Evolutionary conservation across 208 protist species (phyloP).

Genomic region (Trypanosoma melophagium): DNA sequence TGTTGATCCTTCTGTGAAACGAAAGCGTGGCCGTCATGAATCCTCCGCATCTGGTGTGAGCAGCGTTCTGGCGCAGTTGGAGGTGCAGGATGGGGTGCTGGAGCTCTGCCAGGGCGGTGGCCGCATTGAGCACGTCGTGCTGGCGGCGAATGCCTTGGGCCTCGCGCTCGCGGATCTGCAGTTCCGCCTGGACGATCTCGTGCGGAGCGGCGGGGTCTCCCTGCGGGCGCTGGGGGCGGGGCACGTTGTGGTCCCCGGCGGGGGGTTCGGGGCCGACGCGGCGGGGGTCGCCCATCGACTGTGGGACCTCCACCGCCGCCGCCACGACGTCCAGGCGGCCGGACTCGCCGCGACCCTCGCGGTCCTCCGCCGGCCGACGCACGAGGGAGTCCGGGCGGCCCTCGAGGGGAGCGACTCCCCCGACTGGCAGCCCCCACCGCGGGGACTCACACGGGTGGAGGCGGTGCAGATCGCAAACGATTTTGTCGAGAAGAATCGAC

Average conservation of each 20-base stretch:
- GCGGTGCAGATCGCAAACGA: constrained; percentile 76
- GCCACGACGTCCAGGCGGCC: constrained; percentile 36
- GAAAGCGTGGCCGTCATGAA: constrained; percentile 25
- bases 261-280: constrained; percentile 32
- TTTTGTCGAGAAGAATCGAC: constrained; percentile 83
- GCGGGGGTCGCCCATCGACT: constrained; percentile 33
- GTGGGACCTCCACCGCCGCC: constrained; percentile 33
- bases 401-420: constrained; percentile 33
- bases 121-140: constrained; percentile 50
- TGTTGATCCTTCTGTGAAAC: neutral
- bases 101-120: constrained; percentile 42
- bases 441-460: constrained; percentile 41
- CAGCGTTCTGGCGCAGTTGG: constrained; percentile 58
- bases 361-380: constrained; percentile 52
- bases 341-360: constrained; percentile 54
- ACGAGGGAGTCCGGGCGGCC: constrained; percentile 34
- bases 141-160: constrained; percentile 52
- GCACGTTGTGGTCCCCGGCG: constrained; percentile 27
- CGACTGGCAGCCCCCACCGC: constrained; percentile 53
- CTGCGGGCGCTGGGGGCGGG: constrained; percentile 23
- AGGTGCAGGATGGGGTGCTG: constrained; percentile 58
- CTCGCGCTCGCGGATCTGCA: constrained; percentile 62
- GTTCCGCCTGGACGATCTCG: constrained; percentile 63
- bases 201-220: constrained; percentile 33
- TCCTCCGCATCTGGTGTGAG: constrained; percentile 35